These are phyloP conservation scores for Cyberlindnera maritima DNA, from an alignment of 805 yeast genomes.

Conservation along the genomic window DNA sequence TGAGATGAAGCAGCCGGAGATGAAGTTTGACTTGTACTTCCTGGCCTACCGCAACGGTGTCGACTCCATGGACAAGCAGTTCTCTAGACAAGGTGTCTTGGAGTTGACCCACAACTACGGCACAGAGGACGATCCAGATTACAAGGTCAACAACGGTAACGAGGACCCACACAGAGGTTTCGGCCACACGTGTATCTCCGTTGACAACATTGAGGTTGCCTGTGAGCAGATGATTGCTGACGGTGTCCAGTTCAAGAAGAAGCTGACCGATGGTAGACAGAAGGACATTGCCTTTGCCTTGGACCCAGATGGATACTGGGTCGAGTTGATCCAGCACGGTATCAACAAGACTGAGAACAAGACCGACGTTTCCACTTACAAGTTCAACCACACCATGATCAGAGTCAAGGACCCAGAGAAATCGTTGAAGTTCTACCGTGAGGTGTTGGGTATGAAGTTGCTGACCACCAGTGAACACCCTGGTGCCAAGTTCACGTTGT, in stretches of 20 bases:
- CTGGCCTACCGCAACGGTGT: constrained; percentile 40
- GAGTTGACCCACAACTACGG: constrained; percentile 85
- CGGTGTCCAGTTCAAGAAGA: constrained; percentile 80
- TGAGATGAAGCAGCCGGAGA: constrained; percentile 48
- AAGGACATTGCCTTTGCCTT: constrained; percentile 89
- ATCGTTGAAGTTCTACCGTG: constrained; percentile 75
- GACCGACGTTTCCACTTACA: constrained; percentile 33
- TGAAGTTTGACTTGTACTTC: constrained; percentile 65
- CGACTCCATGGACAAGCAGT: constrained; percentile 16
- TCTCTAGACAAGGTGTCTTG: constrained; percentile 54
- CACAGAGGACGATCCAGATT: constrained; percentile 54
- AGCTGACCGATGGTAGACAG: constrained; percentile 85
- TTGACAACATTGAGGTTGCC: constrained; percentile 66
- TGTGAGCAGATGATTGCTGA: constrained; percentile 56
- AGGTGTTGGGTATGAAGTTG: constrained; percentile 78
- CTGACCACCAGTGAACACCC: constrained; percentile 53
- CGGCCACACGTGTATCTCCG: constrained; percentile 90
- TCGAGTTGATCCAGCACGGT: constrained; percentile 73
- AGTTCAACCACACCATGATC: constrained; percentile 87
- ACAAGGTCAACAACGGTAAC: constrained; percentile 75
- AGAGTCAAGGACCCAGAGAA: constrained; percentile 81
- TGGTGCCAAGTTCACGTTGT: constrained; percentile 77
- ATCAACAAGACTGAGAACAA: constrained; percentile 38
- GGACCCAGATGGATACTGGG: constrained; percentile 97
- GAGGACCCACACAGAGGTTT: constrained; percentile 83